A percentile compares a stretch with the other conserved stretches of the same genome.
These are phyloP conservation scores for Ganoderma multipileum DNA, from an alignment of 1,284 basidiomycete genomes.

Conservation along the genomic window DNA sequence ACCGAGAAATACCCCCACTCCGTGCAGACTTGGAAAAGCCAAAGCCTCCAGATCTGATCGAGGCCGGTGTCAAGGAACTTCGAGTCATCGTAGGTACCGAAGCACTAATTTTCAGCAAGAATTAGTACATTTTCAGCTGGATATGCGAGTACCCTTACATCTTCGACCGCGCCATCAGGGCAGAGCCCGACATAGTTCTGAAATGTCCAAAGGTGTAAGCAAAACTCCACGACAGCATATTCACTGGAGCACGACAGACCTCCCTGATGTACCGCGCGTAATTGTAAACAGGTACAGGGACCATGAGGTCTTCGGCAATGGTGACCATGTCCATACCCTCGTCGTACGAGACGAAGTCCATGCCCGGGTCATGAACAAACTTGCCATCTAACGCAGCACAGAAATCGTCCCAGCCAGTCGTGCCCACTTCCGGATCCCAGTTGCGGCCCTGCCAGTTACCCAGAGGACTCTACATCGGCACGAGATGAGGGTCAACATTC, in stretches of 20 bases:
- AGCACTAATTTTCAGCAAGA: conserved; percentile 63
- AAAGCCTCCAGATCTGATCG: conserved; percentile 81
- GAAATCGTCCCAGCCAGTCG: conserved; percentile 73
- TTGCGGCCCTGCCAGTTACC: conserved; percentile 68
- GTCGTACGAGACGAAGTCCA: conserved; percentile 26
- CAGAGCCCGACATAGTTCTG: conserved; percentile 71
- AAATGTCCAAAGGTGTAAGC: background rate
- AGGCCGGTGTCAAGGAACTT: conserved; percentile 70
- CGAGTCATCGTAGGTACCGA: conserved; percentile 79
- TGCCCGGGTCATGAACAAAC: conserved; percentile 30
- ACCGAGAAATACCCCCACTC: conserved; percentile 94
- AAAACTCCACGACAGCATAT: background rate
- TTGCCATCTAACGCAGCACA: conserved; percentile 67
- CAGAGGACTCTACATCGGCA: conserved; percentile 52
- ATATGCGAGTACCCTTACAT: conserved; percentile 48
- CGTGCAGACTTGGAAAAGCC: conserved; percentile 93
- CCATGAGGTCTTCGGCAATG: conserved; percentile 44
- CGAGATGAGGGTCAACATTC: background rate
- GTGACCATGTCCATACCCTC: conserved; percentile 41
- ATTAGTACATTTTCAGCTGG: background rate
- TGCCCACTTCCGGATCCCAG: conserved; percentile 80
- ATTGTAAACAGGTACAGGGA: conserved; percentile 71
- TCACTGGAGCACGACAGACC: conserved; percentile 45
- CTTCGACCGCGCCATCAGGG: conserved; percentile 60
- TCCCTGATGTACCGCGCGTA: conserved; percentile 81